Percentiles rank a stretch among this genome's conserved stretches.
Evolutionary conservation across 768 basidiomycete genomes (phyloP).

Genomic region (Wakefieldia striispora): DNA sequence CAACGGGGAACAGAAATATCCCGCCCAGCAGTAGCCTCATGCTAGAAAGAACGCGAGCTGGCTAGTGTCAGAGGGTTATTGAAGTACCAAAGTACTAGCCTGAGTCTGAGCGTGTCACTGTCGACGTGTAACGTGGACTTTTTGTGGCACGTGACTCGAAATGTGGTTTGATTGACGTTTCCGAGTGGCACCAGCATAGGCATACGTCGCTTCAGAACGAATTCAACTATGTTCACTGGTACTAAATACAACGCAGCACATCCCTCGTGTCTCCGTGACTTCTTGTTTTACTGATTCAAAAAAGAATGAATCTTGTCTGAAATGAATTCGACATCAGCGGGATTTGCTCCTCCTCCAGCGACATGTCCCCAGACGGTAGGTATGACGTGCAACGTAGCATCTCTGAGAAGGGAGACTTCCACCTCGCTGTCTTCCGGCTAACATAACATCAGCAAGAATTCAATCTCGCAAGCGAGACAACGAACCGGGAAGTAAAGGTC

Average conservation of each 20-base stretch:
- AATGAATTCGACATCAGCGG: conserved; percentile 41
- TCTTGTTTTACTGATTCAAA: conserved; percentile 29
- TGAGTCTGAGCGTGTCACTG: not conserved
- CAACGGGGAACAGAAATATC: conserved; percentile 17
- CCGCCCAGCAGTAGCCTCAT: conserved; percentile 26
- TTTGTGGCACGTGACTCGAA: conserved; percentile 18
- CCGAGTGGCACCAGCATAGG: too few species aligned
- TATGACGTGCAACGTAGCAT: conserved; percentile 50
- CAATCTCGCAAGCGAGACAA: not conserved
- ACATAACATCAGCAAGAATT: not conserved
- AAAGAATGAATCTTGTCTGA: conserved; percentile 41
- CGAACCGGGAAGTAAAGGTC: conserved; percentile 58
- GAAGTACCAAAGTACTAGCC: too few species aligned
- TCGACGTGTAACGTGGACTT: conserved; percentile 8
- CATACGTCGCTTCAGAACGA: too few species aligned
- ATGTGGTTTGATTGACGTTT: too few species aligned
- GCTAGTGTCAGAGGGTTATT: not conserved
- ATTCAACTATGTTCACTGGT: not conserved
- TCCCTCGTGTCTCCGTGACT: not conserved
- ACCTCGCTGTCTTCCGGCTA: conserved; percentile 56
- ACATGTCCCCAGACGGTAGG: conserved; percentile 59
- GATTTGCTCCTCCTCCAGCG: conserved; percentile 46
- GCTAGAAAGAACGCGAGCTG: conserved; percentile 1
- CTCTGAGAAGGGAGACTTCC: conserved; percentile 44
- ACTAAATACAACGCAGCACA: not conserved